Evolutionary conservation across 192 early-diverging fungal genomes (phyloP).

Genomic region (Gaertneriomyces sp.): DNA sequence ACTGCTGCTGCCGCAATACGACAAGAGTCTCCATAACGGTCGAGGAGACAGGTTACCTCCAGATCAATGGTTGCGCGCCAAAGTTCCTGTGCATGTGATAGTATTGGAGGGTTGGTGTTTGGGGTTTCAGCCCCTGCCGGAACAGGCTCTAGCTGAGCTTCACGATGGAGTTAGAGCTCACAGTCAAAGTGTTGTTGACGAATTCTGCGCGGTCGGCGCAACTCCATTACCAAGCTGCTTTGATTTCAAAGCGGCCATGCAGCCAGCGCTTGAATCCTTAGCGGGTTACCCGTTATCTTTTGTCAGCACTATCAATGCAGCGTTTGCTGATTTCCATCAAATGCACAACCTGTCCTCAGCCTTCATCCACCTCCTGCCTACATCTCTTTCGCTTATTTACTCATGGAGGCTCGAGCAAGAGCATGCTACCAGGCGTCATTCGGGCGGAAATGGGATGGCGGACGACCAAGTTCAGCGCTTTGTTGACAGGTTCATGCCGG

Average conservation of each 20-base stretch:
- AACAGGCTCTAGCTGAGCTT: background rate
- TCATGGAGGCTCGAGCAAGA: slow-evolving; percentile 89
- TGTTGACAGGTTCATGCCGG: slow-evolving; percentile 86
- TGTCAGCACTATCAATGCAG: background rate
- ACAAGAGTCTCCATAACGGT: slow-evolving; percentile 74
- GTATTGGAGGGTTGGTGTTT: slow-evolving; percentile 93
- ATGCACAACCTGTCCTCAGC: slow-evolving; percentile 40
- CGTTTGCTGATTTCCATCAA: slow-evolving; percentile 1
- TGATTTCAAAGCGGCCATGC: slow-evolving; percentile 6
- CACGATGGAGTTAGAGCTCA: no score
- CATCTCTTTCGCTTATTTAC: slow-evolving; percentile 65
- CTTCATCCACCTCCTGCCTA: slow-evolving; percentile 67
- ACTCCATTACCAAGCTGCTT: background rate
- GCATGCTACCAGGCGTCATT: slow-evolving; percentile 45
- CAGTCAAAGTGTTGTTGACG: background rate
- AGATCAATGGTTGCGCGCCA: slow-evolving; percentile 53
- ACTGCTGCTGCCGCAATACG: slow-evolving; percentile 64
- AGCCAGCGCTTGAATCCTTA: background rate
- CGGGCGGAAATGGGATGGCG: slow-evolving; percentile 52
- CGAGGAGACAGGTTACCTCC: slow-evolving; percentile 71
- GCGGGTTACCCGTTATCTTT: background rate
- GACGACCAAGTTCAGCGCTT: slow-evolving; percentile 77
- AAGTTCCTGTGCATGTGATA: slow-evolving; percentile 68
- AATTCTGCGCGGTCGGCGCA: background rate
- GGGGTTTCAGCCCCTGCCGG: slow-evolving; percentile 54